These are phyloP conservation scores for Periconia macrospinosa DNA, from an alignment of 2,329 filamentous ascomycete species.

Conservation along the genomic window DNA sequence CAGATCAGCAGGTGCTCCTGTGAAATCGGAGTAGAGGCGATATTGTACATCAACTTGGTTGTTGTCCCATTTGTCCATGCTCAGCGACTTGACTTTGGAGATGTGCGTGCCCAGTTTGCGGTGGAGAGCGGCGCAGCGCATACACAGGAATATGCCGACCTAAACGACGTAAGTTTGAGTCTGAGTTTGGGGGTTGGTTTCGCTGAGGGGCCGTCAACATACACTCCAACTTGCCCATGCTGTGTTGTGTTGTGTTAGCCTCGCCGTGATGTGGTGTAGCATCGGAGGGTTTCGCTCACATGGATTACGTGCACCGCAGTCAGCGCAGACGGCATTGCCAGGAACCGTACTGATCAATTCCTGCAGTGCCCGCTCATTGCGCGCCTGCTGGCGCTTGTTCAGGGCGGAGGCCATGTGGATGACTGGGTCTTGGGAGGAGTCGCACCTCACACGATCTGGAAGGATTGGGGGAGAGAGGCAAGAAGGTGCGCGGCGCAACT, in stretches of 20 bases:
- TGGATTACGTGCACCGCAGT: conserved; percentile 90
- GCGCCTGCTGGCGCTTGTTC: conserved; percentile 96
- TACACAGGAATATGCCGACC: conserved; percentile 95
- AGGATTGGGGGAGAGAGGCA: conserved; percentile 15
- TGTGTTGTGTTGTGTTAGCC: conserved; percentile 40
- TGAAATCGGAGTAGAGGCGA: not conserved
- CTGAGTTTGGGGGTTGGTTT: too few relatives aligned
- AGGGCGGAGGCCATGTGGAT: conserved; percentile 68
- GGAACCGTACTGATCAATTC: conserved; percentile 82
- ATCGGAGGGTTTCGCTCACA: conserved; percentile 57
- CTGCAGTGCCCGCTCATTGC: conserved; percentile 89
- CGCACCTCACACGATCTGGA: conserved; percentile 19
- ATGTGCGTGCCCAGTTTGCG: conserved; percentile 97
- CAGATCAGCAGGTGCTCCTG: conserved; percentile 13
- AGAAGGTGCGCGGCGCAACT: conserved; percentile 17
- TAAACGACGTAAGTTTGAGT: conserved; percentile 45
- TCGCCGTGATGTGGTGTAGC: not conserved
- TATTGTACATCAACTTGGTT: conserved; percentile 89
- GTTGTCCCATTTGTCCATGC: conserved; percentile 95
- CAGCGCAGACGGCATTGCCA: conserved; percentile 91
- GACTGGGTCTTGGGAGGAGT: conserved; percentile 9
- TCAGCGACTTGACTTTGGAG: conserved; percentile 97
- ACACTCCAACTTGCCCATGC: conserved; percentile 98
- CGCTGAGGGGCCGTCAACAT: conserved; percentile 47
- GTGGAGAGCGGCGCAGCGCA: conserved; percentile 94